Evolutionary conservation across 2,329 filamentous ascomycete species (phyloP).

Genomic region (Aureobasidium pullulans): DNA sequence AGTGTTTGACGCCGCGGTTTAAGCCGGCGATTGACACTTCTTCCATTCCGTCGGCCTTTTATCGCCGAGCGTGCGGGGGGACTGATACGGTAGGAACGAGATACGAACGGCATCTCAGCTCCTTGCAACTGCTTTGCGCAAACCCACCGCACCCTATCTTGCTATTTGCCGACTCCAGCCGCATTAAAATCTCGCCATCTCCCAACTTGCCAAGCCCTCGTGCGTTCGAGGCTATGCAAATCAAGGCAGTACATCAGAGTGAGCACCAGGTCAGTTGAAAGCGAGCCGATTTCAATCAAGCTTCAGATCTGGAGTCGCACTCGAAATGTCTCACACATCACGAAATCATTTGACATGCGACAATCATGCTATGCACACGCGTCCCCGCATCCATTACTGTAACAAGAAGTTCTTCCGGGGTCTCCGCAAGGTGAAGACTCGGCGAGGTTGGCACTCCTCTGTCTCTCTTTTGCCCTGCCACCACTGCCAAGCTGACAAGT

Average conservation of each 20-base stretch:
- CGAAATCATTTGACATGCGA: neutral
- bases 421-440: neutral
- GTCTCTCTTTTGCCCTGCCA: neutral
- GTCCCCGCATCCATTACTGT: neutral
- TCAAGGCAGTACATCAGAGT: neutral
- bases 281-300: no score
- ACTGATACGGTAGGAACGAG: neutral
- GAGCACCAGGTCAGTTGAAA: neutral
- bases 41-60: neutral
- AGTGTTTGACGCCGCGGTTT: neutral
- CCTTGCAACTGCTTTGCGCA: neutral
- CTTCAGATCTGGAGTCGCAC: neutral
- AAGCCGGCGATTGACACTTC: neutral
- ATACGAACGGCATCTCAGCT: conserved; percentile 9
- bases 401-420: neutral
- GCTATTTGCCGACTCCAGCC: neutral
- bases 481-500: neutral
- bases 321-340: neutral
- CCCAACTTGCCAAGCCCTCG: neutral
- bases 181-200: neutral
- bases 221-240: neutral
- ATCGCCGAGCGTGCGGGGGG: conserved; percentile 5
- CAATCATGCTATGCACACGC: neutral
- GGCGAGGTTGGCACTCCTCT: neutral
- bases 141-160: neutral